Evolutionary conservation across 169 alveolate genomes (phyloP), one percentile per base, ranked within the genome.

Genomic region (Ichthyophthirius multifiliis): DNA sequence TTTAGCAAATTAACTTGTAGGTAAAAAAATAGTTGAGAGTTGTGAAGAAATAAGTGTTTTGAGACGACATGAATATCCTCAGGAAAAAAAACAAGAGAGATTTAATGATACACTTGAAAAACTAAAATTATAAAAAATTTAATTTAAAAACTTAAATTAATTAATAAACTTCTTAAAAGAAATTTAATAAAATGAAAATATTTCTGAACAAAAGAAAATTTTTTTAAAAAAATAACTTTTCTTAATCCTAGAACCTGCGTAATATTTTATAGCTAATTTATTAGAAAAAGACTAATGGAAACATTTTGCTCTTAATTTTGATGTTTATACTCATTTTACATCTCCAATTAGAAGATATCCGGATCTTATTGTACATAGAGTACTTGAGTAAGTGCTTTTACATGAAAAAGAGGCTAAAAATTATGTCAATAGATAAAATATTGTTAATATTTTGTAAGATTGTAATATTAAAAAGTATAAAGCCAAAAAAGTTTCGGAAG

Each of bases 281-380:
- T 47, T 32, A 41, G 79, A 47, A 43, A 12, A 23, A n/a, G 85
- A 81, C 1, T 92, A 89, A 71, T 82, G 89, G 89, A 75, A 77
- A 47, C 95, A 91, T 64, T 91, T 80, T 81, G 93, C 95, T 12
- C 73, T 93, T 34, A 88, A 91, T 80, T 91, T 89, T 47, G 91
- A 83, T 48, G 83, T 91, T 55, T 93, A 93, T 86, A 90, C 97
- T 31, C 95, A 93, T 71, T 93, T 93, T 62, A 93, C 94, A 43
- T 89, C 95, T 27, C 97, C 97, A 15, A 93, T 93, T 32, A 81
- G 97, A 75, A 85, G 97, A 84, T 93, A 93, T 85, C 94, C 96
- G 23, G 96, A 93, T 85, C 39, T 93, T 4, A 55, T 93, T 30
- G 96, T 93, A 5, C 96, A 93, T 75, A 84, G 95, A 55, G 85